phyloP scores from a whole-genome alignment of 129 eudicot species.

The Flaveria robusta region DNA sequence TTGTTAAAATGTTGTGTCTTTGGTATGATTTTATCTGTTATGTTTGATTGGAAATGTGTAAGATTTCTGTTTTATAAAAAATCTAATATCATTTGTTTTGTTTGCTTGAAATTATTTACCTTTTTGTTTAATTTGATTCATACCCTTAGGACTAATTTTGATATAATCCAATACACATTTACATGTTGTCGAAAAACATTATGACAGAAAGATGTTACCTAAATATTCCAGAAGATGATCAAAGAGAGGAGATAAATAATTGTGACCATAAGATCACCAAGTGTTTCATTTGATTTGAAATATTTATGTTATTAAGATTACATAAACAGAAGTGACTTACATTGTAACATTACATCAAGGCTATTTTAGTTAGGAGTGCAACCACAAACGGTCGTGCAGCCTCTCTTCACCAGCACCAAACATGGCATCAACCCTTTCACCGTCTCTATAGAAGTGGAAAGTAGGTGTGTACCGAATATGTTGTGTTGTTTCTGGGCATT shows the following conservation, averaged over 20 bases:
- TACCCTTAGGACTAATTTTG: too few species aligned
- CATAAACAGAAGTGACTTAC: not conserved
- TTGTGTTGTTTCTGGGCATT: conserved; percentile 88
- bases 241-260: too few species aligned
- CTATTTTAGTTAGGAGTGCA: conserved; percentile 54
- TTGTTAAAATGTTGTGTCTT: conserved; percentile 29
- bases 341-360: not conserved
- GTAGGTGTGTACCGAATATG: conserved; percentile 91
- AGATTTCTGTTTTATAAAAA: conserved; percentile 7
- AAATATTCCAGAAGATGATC: too few species aligned
- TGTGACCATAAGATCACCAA: too few species aligned
- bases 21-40: conserved; percentile 4
- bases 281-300: not conserved
- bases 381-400: conserved; percentile 85
- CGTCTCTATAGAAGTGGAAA: conserved; percentile 87
- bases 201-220: too few species aligned
- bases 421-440: conserved; percentile 93
- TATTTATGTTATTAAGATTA: not conserved
- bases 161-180: too few species aligned
- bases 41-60: conserved; percentile 16
- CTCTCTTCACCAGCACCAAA: conserved; percentile 94
- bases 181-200: too few species aligned
- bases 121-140: too few species aligned
- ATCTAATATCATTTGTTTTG: conserved; percentile 1
- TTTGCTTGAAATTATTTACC: not conserved